Percentiles rank a stretch among this genome's conserved stretches.
These are phyloP conservation scores for Truncatella angustata DNA, from an alignment of 2,329 filamentous ascomycete species.

Conservation along the genomic window DNA sequence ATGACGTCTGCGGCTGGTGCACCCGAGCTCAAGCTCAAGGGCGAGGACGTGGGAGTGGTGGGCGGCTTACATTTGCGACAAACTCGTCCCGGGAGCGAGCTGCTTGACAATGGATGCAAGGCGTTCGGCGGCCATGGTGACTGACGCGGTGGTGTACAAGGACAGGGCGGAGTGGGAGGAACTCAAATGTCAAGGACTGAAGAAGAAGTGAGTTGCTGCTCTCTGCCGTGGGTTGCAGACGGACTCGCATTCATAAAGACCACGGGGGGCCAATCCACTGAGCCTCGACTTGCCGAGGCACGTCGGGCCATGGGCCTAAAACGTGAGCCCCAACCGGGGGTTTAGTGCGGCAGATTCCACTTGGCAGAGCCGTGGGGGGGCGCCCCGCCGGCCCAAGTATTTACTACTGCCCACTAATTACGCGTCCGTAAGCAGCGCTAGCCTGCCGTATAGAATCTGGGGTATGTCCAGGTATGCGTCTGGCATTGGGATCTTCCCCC, in stretches of 20 bases:
- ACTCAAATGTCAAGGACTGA: not conserved
- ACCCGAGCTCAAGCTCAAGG: too few relatives aligned
- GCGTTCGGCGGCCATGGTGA: slow-evolving; percentile 53
- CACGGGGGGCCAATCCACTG: not conserved
- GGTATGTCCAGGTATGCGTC: too few relatives aligned
- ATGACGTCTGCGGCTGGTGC: too few relatives aligned
- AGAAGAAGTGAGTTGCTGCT: not conserved
- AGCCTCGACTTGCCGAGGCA: slow-evolving; percentile 2
- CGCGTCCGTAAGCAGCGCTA: too few relatives aligned
- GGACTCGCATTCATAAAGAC: not conserved
- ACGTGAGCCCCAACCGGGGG: not conserved
- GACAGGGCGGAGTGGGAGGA: not conserved
- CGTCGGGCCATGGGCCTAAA: not conserved
- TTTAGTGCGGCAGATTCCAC: not conserved
- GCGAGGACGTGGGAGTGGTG: too few relatives aligned
- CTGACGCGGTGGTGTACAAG: not conserved
- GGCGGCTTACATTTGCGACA: slow-evolving; percentile 77
- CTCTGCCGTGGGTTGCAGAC: not conserved
- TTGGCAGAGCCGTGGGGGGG: too few relatives aligned
- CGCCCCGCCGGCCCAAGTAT: too few relatives aligned
- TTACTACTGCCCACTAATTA: too few relatives aligned
- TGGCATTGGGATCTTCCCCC: too few relatives aligned
- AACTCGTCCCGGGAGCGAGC: slow-evolving; percentile 68
- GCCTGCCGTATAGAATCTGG: too few relatives aligned
- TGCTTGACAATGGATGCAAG: slow-evolving; percentile 87